A percentile compares a stretch with the other conserved stretches of the same genome.
Conservation (phyloP, 768 basidiomycete species). For the Hirschioporus abietinus region DNA sequence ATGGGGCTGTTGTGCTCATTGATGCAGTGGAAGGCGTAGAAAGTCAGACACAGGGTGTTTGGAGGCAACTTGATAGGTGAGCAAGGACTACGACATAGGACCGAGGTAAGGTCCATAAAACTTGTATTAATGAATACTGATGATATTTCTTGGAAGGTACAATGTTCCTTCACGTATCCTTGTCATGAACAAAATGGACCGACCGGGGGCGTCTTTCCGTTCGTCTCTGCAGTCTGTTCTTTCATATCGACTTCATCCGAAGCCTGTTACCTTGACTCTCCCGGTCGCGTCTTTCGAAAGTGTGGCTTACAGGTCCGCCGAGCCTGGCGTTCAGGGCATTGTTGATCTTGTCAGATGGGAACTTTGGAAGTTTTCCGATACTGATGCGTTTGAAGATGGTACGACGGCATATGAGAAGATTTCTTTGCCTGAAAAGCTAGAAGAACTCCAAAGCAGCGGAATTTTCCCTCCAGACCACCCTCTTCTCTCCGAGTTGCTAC, state of each 20-base stretch:
- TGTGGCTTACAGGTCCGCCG: slow-evolving; percentile 59
- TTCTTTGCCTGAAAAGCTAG: slow-evolving; percentile 46
- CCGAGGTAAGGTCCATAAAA: slow-evolving; percentile 1
- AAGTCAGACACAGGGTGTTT: slow-evolving; percentile 85
- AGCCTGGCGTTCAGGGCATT: slow-evolving; percentile 80
- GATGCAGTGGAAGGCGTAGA: slow-evolving; percentile 92
- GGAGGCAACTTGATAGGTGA: slow-evolving; percentile 82
- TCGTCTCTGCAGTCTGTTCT: slow-evolving; percentile 69
- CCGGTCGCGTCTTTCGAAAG: slow-evolving; percentile 76
- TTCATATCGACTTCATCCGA: slow-evolving; percentile 68
- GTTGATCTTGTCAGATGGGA: slow-evolving; percentile 84
- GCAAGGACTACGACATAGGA: slow-evolving; percentile 15
- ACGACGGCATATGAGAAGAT: slow-evolving; percentile 19
- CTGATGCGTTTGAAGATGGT: slow-evolving; percentile 41
- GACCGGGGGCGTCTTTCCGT: slow-evolving; percentile 76
- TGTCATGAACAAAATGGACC: slow-evolving; percentile 85
- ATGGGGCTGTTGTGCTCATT: slow-evolving; percentile 83
- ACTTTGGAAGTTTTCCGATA: slow-evolving; percentile 66
- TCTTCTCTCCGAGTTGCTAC: slow-evolving; percentile 55
- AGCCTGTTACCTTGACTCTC: slow-evolving; percentile 62
- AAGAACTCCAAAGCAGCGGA: slow-evolving; percentile 34
- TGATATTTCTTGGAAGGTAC: slow-evolving; percentile 44
- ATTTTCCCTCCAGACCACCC: slow-evolving; percentile 61
- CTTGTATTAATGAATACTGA: background rate
- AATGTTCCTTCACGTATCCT: slow-evolving; percentile 72